Conservation (phyloP, 129 eudicot genomes). For the Glebionis coronaria region DNA sequence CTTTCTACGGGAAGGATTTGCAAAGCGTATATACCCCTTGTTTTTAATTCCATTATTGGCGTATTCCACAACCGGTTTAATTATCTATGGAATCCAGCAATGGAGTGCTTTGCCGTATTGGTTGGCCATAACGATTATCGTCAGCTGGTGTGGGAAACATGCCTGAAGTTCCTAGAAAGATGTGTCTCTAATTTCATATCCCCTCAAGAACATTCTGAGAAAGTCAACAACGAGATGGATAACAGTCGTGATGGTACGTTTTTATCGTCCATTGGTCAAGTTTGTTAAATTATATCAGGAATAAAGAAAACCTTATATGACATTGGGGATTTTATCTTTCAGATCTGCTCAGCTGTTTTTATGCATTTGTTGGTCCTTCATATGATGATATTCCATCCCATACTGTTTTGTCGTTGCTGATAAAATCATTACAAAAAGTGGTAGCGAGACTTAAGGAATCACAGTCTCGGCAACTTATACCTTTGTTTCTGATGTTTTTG, state of each 20-base stretch:
- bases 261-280: neutral
- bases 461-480: conserved; percentile 64
- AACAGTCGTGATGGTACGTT: conserved; percentile 45
- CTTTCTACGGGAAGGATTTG: conserved; percentile 46
- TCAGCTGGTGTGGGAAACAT: conserved; percentile 58
- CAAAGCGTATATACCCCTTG: conserved; percentile 46
- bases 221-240: conserved; percentile 24
- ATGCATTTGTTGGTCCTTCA: conserved; percentile 27
- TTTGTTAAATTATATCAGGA: conserved; percentile 3
- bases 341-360: conserved; percentile 61
- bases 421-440: conserved; percentile 66
- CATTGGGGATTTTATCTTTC: conserved; percentile 23
- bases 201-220: conserved; percentile 34
- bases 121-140: conserved; percentile 37
- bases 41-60: conserved; percentile 64
- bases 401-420: conserved; percentile 63
- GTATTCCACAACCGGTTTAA: conserved; percentile 69
- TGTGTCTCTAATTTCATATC: conserved; percentile 39
- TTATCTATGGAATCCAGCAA: conserved; percentile 70
- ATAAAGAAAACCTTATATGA: neutral
- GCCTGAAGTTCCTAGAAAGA: conserved; percentile 41
- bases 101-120: conserved; percentile 58
- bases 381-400: conserved; percentile 50
- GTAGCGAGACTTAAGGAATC: conserved; percentile 53
- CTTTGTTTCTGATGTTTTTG: conserved; percentile 69